Conservation (phyloP, 2,329 filamentous ascomycete species). For the Lachnellula cervina region DNA sequence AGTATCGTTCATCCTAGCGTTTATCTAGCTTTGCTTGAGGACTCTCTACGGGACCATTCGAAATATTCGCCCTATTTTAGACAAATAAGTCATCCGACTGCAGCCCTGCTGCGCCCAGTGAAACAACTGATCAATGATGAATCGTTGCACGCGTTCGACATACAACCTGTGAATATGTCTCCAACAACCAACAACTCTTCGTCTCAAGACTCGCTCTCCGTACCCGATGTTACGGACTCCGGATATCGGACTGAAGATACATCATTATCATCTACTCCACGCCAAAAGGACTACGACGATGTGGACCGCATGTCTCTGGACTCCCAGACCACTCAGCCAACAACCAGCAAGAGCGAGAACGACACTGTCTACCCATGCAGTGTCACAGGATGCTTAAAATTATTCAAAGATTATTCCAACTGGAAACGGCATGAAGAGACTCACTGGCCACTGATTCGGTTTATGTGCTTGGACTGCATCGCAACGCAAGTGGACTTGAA, state of each 20-base stretch:
- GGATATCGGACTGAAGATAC: constrained; percentile 8
- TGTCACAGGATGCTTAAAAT: neutral
- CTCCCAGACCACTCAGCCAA: neutral
- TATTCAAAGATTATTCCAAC: constrained; percentile 1
- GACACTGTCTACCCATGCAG: neutral
- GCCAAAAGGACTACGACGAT: neutral
- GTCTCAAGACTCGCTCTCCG: neutral
- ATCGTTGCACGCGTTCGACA: neutral
- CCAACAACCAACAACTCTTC: neutral
- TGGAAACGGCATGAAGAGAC: constrained; percentile 17
- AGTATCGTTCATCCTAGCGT: neutral
- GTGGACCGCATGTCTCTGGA: neutral
- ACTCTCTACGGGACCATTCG: neutral
- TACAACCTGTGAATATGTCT: neutral
- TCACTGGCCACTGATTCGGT: constrained; percentile 14
- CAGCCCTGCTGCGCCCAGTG: neutral
- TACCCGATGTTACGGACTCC: neutral
- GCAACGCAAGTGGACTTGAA: neutral
- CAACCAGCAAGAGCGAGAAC: neutral
- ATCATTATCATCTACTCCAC: constrained; percentile 10
- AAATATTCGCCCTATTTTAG: neutral
- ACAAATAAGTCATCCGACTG: neutral
- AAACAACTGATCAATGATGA: neutral
- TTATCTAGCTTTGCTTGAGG: neutral
- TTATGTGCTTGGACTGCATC: constrained; percentile 16